Conservation (phyloP, 2,329 filamentous ascomycete species). For the Cordyceps sp. region DNA sequence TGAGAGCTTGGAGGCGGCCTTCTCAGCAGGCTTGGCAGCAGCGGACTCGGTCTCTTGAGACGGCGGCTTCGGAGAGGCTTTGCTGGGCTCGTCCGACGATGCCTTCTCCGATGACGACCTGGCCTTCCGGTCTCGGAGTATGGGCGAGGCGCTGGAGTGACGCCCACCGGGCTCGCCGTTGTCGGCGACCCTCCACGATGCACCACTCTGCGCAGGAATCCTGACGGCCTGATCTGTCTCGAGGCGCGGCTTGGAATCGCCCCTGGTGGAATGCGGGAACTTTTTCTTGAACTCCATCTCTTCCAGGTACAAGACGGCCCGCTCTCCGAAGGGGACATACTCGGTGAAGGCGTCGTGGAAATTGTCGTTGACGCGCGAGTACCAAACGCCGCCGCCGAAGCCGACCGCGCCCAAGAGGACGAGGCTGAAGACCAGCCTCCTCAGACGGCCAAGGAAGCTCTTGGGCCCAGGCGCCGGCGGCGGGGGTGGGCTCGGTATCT, state of each 20-base stretch:
- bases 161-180: constrained; percentile 36
- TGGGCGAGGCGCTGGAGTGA: constrained; percentile 42
- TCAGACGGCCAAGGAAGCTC: constrained; percentile 54
- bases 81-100: constrained; percentile 12
- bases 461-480: constrained; percentile 35
- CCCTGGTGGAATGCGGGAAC: constrained; percentile 39
- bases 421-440: constrained; percentile 62
- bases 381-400: constrained; percentile 81
- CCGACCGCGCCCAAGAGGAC: constrained; percentile 59
- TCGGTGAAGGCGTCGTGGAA: constrained; percentile 99
- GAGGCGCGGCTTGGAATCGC: constrained; percentile 26
- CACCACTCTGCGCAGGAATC: constrained; percentile 72
- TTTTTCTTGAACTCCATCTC: constrained; percentile 84
- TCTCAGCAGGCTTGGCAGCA: constrained; percentile 15
- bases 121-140: no score
- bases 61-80: constrained; percentile 14
- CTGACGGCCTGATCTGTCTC: constrained; percentile 55
- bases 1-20: constrained; percentile 9
- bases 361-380: constrained; percentile 85
- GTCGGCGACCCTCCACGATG: constrained; percentile 63
- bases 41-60: constrained; percentile 7
- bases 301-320: constrained; percentile 87
- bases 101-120: constrained; percentile 4
- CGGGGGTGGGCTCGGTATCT: constrained; percentile 13
- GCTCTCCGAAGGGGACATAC: constrained; percentile 87